These are phyloP conservation scores for Clonostachys chloroleuca DNA, from an alignment of 2,329 filamentous ascomycete genomes.

Conservation along the genomic window DNA sequence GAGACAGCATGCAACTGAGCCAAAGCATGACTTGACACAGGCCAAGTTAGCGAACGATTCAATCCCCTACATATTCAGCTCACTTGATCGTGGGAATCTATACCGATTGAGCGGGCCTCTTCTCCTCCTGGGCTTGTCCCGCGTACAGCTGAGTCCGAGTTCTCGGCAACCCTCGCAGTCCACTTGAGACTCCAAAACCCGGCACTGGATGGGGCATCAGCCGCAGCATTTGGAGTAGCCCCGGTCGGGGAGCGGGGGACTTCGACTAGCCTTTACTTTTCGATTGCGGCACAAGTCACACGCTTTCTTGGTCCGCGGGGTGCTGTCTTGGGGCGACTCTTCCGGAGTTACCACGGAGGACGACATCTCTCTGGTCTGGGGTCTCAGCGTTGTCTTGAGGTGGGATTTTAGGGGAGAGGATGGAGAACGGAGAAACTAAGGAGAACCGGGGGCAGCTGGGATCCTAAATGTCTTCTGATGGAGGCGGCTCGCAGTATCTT, in stretches of 20 bases:
- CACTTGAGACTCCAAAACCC: conserved; percentile 4
- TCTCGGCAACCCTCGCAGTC: conserved; percentile 13
- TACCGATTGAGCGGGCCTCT: conserved; percentile 18
- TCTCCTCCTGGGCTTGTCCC: conserved; percentile 14
- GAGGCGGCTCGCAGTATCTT: too few relatives aligned
- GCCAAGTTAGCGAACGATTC: too few relatives aligned
- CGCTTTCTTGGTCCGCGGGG: conserved; percentile 14
- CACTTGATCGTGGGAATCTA: too few relatives aligned
- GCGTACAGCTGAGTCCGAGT: conserved; percentile 16
- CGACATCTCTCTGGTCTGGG: background rate
- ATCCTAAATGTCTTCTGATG: too few relatives aligned
- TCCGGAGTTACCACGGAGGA: too few relatives aligned
- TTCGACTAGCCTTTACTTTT: conserved; percentile 14
- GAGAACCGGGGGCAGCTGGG: too few relatives aligned
- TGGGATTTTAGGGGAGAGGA: background rate
- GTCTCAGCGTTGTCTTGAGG: background rate
- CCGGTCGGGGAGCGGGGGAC: too few relatives aligned
- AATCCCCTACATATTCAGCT: too few relatives aligned
- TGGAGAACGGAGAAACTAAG: too few relatives aligned
- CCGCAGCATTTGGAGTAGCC: too few relatives aligned
- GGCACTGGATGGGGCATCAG: conserved; percentile 7
- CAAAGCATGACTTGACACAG: too few relatives aligned
- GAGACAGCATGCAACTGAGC: too few relatives aligned
- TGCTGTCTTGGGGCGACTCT: background rate
- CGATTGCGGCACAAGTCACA: conserved; percentile 19